These are phyloP conservation scores for Exobasidium rhododendri DNA, from an alignment of 1,284 basidiomycete genomes.

Conservation along the genomic window DNA sequence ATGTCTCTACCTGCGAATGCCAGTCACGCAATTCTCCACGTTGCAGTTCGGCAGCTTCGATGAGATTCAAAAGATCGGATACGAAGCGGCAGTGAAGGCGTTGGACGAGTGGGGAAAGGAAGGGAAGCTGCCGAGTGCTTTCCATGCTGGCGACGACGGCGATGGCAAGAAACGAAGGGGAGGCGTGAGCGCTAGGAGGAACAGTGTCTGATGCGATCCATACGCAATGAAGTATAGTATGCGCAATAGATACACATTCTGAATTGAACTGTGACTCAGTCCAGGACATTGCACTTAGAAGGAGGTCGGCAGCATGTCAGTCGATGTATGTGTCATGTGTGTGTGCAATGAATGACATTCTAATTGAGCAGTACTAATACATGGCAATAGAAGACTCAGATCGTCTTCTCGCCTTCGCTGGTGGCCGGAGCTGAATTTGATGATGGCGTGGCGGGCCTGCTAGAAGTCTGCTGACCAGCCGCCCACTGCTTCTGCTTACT, in stretches of 20 bases:
- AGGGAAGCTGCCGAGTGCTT: conserved; percentile 71
- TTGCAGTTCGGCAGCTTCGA: conserved; percentile 58
- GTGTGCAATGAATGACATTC: too few species aligned
- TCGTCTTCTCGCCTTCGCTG: too few species aligned
- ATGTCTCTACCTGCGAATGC: conserved; percentile 91
- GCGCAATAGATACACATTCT: too few species aligned
- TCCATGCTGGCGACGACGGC: conserved; percentile 56
- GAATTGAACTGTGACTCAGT: too few species aligned
- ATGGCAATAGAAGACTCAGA: too few species aligned
- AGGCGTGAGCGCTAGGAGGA: conserved; percentile 34
- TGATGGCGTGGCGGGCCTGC: too few species aligned
- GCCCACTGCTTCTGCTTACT: conserved; percentile 10
- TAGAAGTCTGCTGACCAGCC: background rate
- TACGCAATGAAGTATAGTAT: too few species aligned
- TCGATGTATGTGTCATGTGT: too few species aligned
- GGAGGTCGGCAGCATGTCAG: too few species aligned
- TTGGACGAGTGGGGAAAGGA: conserved; percentile 77
- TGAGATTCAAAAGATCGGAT: conserved; percentile 74
- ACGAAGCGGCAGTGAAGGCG: conserved; percentile 69
- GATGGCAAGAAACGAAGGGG: conserved; percentile 14
- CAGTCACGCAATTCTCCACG: conserved; percentile 62
- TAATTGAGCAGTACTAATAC: too few species aligned
- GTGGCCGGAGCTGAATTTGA: too few species aligned
- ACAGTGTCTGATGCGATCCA: conserved; percentile 36
- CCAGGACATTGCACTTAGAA: too few species aligned